Base-by-base conservation (phyloP, 2,329 filamentous ascomycete genomes). In the Botrytis galanthina region DNA sequence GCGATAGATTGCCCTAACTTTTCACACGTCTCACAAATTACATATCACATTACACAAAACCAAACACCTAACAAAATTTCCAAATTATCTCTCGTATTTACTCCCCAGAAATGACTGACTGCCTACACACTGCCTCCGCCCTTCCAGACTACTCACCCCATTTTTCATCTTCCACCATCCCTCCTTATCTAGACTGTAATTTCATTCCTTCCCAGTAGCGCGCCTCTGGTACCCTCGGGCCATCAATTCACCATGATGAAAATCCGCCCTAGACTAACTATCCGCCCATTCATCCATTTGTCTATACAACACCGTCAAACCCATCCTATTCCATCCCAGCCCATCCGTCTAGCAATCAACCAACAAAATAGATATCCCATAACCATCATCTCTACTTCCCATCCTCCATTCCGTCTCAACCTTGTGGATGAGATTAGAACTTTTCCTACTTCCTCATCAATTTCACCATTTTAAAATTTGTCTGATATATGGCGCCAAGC, bases 401-500 rank as follows among this genome's bases (percentile, higher is more conserved):
- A 44, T 20, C 64, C 37, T 63, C n/a, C 70, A 59, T 44, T 48
- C 62, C n/a, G 18, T 32, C n/a, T 60, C 48, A 69, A 18, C 26
- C 46, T 70, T 29, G 54, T 54, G 22, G 39, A 32, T 51, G 32
- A 42, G 37, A 20, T n/a, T 32, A 46, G 39, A 29, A 44, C 44
- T 39, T 51, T 69, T 48, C 44, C 35, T 32, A 26, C 59, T 32
- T 39, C 59, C 69, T 46, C 70, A 44, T 70, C 48, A 48, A 60
- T 67, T 57, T 66, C 46, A 62, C 72, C 71, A 54, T 66, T 54
- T 39, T 51, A 46, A 18, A 66, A 68, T 73, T 71, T 77, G 76
- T 76, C 76, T 78, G 76, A 77, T 78, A 77, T 74, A 78, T 75
- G 75, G 74, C 73, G 75, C 74, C 69, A 63, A 76, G 72, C 64